These are phyloP conservation scores for Clarkia xantiana DNA, from an alignment of 345 rosid species.

Conservation along the genomic window DNA sequence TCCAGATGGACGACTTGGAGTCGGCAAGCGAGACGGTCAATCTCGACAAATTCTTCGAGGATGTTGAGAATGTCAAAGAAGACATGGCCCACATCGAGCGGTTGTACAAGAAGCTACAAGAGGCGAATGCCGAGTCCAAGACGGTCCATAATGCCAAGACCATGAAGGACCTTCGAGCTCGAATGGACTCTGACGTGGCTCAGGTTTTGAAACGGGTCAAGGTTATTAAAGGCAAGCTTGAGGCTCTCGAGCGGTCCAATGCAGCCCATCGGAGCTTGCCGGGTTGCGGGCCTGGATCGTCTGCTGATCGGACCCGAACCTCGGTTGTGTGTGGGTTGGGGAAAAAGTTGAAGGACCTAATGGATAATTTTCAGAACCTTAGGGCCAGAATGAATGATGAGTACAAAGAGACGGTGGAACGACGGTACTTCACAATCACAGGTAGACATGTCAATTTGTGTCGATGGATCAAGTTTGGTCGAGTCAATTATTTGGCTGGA, in stretches of 20 bases:
- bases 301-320: slow-evolving; percentile 59
- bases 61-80: slow-evolving; percentile 55
- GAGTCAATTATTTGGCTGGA: no score
- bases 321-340: slow-evolving; percentile 68
- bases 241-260: slow-evolving; percentile 53
- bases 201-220: slow-evolving; percentile 58
- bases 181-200: slow-evolving; percentile 48
- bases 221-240: slow-evolving; percentile 53
- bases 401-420: slow-evolving; percentile 65
- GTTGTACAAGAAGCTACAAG: slow-evolving; percentile 50
- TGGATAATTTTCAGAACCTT: slow-evolving; percentile 58
- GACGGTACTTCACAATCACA: slow-evolving; percentile 73
- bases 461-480: no score
- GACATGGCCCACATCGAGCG: slow-evolving; percentile 47
- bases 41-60: slow-evolving; percentile 71
- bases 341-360: slow-evolving; percentile 57
- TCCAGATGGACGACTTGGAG: slow-evolving; percentile 42
- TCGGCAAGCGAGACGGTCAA: slow-evolving; percentile 43
- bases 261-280: slow-evolving; percentile 45
- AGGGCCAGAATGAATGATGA: slow-evolving; percentile 40
- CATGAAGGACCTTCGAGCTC: slow-evolving; percentile 39
- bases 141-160: slow-evolving; percentile 51
- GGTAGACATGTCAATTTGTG: no score
- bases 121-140: slow-evolving; percentile 65
- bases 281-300: slow-evolving; percentile 67